phyloP scores from a whole-genome alignment of 2,329 filamentous ascomycete genomes.

The Graphilbum ipis-grandicollis region DNA sequence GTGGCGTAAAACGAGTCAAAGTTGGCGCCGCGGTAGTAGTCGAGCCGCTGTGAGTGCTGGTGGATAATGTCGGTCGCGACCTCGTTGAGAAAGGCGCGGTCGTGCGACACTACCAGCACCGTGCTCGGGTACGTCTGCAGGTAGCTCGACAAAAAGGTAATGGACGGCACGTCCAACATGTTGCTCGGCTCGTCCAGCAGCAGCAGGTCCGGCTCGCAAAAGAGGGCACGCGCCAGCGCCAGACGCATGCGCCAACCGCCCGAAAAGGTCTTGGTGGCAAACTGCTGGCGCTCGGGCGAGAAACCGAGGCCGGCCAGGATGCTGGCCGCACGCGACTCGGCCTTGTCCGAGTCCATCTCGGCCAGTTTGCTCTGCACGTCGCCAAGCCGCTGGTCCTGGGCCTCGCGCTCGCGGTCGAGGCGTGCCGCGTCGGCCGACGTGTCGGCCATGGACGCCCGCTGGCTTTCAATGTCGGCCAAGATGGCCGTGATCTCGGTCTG shows the following conservation, averaged over 20 bases:
- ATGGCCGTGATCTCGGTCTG: constrained; percentile 71
- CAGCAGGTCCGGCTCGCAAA: constrained; percentile 91
- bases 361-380: constrained; percentile 84
- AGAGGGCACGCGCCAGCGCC: constrained; percentile 82
- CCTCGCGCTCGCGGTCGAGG: constrained; percentile 76
- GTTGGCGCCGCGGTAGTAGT: constrained; percentile 97
- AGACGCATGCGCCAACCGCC: constrained; percentile 99
- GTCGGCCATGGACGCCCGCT: constrained; percentile 68
- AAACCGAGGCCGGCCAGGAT: constrained; percentile 96
- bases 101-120: constrained; percentile 91
- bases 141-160: constrained; percentile 93
- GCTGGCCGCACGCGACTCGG: constrained; percentile 84
- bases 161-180: constrained; percentile 99
- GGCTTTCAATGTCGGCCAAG: constrained; percentile 58
- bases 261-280: constrained; percentile 91
- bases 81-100: constrained; percentile 97
- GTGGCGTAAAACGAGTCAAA: constrained; percentile 97
- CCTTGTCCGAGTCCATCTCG: constrained; percentile 99
- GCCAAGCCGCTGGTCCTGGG: constrained; percentile 73
- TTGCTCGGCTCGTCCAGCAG: constrained; percentile 98
- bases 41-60: constrained; percentile 88
- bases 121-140: constrained; percentile 89
- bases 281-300: constrained; percentile 81
- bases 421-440: constrained; percentile 77
- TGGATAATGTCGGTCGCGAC: constrained; percentile 98